phyloP scores from a whole-genome alignment of 257 asterid genomes.

The Galeopsis tetrahit region DNA sequence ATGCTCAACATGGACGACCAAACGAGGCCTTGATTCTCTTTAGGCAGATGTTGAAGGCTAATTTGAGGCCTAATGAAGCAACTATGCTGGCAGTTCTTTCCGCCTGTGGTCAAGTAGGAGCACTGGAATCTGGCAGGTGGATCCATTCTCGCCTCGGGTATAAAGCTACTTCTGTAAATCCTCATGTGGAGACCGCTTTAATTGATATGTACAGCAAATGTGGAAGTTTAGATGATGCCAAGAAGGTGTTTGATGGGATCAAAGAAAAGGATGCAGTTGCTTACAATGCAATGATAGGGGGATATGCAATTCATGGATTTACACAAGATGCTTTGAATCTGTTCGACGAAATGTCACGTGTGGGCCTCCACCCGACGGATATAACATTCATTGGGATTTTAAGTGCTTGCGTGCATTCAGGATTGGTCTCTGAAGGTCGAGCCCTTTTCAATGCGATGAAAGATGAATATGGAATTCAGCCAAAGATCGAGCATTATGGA shows the following conservation, averaged over 20 bases:
- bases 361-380: constrained; percentile 47
- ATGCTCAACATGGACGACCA: constrained; percentile 51
- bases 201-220: constrained; percentile 65
- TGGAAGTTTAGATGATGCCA: constrained; percentile 59
- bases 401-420: constrained; percentile 60
- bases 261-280: constrained; percentile 48
- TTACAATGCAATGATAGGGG: constrained; percentile 55
- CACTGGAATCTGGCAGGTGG: constrained; percentile 60
- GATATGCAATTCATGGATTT: constrained; percentile 53
- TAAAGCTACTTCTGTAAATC: constrained; percentile 23
- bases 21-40: constrained; percentile 57
- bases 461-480: constrained; percentile 41
- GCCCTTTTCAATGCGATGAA: constrained; percentile 43
- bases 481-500: constrained; percentile 61
- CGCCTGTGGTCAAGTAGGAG: constrained; percentile 60
- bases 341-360: constrained; percentile 41
- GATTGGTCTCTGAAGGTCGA: constrained; percentile 56
- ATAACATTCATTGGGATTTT: constrained; percentile 55
- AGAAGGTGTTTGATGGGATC: constrained; percentile 48
- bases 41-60: constrained; percentile 44
- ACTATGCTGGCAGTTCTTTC: constrained; percentile 61
- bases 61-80: constrained; percentile 54
- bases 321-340: constrained; percentile 49
- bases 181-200: constrained; percentile 51
- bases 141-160: constrained; percentile 45